Evolutionary conservation across 2,329 filamentous ascomycete species (phyloP).

Genomic region (Alternaria ventricosa): DNA sequence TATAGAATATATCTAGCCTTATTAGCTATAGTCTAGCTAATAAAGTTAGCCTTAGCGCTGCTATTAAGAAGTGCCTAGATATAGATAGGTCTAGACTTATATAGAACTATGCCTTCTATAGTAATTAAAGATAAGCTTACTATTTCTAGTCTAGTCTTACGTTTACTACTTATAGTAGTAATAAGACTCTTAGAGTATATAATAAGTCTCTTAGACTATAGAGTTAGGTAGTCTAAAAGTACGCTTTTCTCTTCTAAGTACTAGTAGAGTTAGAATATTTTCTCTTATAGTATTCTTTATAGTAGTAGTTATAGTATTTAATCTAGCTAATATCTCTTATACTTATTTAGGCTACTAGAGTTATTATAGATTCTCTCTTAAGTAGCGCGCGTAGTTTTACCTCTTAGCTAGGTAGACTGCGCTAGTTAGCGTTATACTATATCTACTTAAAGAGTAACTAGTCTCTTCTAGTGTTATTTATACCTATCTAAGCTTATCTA

Average conservation of each 20-base stretch:
- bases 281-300: background rate
- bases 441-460: too few relatives aligned
- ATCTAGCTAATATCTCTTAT: background rate
- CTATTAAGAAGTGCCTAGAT: background rate
- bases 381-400: too few relatives aligned
- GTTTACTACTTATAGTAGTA: too few relatives aligned
- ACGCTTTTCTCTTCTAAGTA: background rate
- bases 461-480: too few relatives aligned
- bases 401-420: too few relatives aligned
- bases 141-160: too few relatives aligned
- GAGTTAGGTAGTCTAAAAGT: background rate
- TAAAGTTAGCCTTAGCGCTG: background rate
- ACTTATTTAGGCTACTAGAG: too few relatives aligned
- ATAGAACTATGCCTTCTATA: background rate
- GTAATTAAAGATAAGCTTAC: background rate
- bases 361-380: too few relatives aligned
- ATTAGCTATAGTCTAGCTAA: background rate
- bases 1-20: background rate
- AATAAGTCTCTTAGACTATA: background rate
- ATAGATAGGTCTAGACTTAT: background rate
- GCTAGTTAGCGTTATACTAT: too few relatives aligned
- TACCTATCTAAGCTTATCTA: too few relatives aligned
- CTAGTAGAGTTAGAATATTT: constrained; percentile 4
- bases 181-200: too few relatives aligned
- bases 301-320: background rate